Evolutionary conservation across 257 asterid genomes (phyloP).

Genomic region (Petunia secreta): DNA sequence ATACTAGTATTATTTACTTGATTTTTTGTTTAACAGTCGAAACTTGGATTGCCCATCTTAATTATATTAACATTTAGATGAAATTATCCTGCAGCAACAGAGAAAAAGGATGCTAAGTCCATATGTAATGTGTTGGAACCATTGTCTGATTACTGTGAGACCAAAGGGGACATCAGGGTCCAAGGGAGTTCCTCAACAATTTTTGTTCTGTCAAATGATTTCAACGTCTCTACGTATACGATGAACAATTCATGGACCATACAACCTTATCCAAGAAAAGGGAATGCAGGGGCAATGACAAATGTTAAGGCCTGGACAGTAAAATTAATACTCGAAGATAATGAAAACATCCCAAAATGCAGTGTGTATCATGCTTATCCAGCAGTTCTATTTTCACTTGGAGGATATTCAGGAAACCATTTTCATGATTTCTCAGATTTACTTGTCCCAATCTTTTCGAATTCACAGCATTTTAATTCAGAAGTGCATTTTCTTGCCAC

Average conservation of each 20-base stretch:
- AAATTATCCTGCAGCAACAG: conserved; percentile 28
- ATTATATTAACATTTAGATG: not conserved
- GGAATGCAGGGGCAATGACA: conserved; percentile 39
- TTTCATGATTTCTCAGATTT: conserved; percentile 77
- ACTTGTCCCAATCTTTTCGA: conserved; percentile 58
- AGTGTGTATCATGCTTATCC: conserved; percentile 43
- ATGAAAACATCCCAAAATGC: conserved; percentile 45
- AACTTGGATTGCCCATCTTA: not conserved
- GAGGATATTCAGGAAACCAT: conserved; percentile 67
- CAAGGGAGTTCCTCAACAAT: conserved; percentile 43
- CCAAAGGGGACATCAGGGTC: conserved; percentile 43
- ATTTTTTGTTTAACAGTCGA: not conserved
- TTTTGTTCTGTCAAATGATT: conserved; percentile 28
- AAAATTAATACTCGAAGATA: conserved; percentile 29
- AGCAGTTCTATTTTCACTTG: conserved; percentile 63
- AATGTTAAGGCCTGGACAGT: conserved; percentile 66
- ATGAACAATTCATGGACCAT: conserved; percentile 40
- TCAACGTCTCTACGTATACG: not conserved
- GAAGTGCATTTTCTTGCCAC: conserved; percentile 63
- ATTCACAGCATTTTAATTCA: conserved; percentile 41
- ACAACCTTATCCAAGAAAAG: conserved; percentile 55
- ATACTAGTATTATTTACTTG: too few species aligned
- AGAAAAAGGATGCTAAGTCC: conserved; percentile 25
- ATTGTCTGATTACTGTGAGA: conserved; percentile 47
- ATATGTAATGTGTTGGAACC: conserved; percentile 35